Evolutionary conservation across 352 stramenopile genomes (phyloP).

Genomic region (Phytophthora kernoviae): DNA sequence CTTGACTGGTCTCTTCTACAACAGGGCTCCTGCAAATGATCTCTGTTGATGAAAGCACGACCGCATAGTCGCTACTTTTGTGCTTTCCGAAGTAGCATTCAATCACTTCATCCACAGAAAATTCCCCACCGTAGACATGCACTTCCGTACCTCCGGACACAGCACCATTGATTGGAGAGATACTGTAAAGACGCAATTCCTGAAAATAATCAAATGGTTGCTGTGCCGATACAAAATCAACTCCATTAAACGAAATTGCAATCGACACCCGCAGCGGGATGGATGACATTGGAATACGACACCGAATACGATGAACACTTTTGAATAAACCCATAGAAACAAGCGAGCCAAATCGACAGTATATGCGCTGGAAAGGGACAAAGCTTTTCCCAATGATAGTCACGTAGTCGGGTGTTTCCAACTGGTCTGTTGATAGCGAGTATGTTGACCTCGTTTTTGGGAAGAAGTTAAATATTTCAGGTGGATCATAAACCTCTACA

Average conservation of each 20-base stretch:
- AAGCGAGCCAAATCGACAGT: slow-evolving; percentile 38
- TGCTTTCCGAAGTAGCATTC: slow-evolving; percentile 51
- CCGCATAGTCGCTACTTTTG: slow-evolving; percentile 20
- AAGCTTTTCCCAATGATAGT: slow-evolving; percentile 55
- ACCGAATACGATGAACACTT: slow-evolving; percentile 40
- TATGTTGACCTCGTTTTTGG: slow-evolving; percentile 26
- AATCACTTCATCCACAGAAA: slow-evolving; percentile 47
- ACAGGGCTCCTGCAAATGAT: slow-evolving; percentile 49
- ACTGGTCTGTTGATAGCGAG: background rate
- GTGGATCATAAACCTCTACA: slow-evolving; percentile 29
- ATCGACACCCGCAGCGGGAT: slow-evolving; percentile 30
- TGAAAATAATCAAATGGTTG: slow-evolving; percentile 45
- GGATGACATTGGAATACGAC: slow-evolving; percentile 39
- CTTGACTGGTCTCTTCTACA: slow-evolving; percentile 10
- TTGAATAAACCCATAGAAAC: slow-evolving; percentile 40
- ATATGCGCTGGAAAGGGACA: slow-evolving; percentile 37
- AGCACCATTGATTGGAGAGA: slow-evolving; percentile 54
- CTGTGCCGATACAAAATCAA: slow-evolving; percentile 49
- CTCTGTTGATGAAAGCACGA: slow-evolving; percentile 44
- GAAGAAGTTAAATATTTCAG: slow-evolving; percentile 38
- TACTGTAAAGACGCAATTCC: slow-evolving; percentile 30
- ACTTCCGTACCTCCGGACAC: slow-evolving; percentile 69
- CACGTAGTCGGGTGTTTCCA: slow-evolving; percentile 15
- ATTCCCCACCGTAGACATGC: slow-evolving; percentile 57
- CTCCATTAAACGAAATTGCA: slow-evolving; percentile 68